phyloP scores from a whole-genome alignment of 2,329 filamentous ascomycete genomes.

The Pseudonectria foliicola region DNA sequence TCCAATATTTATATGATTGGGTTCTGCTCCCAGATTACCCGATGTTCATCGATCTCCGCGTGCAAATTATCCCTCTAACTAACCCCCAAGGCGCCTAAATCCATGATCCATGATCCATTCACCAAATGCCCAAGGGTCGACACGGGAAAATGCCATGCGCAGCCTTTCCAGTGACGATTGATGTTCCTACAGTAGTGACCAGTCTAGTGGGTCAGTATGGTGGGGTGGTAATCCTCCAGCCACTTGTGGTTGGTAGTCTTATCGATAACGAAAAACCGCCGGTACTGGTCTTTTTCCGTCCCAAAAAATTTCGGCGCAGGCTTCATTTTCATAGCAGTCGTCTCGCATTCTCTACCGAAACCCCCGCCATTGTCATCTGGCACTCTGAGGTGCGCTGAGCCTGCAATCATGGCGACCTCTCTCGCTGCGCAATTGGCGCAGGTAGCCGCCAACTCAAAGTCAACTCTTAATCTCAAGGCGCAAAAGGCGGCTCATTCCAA shows the following conservation, averaged over 20 bases:
- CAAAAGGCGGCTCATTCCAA: slow-evolving; percentile 89
- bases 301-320: slow-evolving; percentile 25
- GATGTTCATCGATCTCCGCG: too few relatives aligned
- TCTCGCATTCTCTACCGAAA: slow-evolving; percentile 13
- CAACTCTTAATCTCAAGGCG: slow-evolving; percentile 85
- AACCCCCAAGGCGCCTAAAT: too few relatives aligned
- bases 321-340: slow-evolving; percentile 15
- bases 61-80: too few relatives aligned
- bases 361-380: slow-evolving; percentile 15
- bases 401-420: slow-evolving; percentile 63
- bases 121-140: too few relatives aligned
- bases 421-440: slow-evolving; percentile 91
- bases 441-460: slow-evolving; percentile 83
- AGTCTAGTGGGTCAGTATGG: slow-evolving; percentile 6
- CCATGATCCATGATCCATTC: too few relatives aligned
- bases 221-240: slow-evolving; percentile 7
- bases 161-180: not conserved
- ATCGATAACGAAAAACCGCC: slow-evolving; percentile 25
- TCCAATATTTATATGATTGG: too few relatives aligned
- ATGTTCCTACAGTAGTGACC: not conserved
- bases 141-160: too few relatives aligned
- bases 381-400: slow-evolving; percentile 19
- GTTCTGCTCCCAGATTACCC: too few relatives aligned
- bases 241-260: slow-evolving; percentile 11
- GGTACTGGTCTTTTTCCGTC: slow-evolving; percentile 13